phyloP scores from a whole-genome alignment of 2,329 filamentous ascomycete species.

The Microsporum ferrugineum region DNA sequence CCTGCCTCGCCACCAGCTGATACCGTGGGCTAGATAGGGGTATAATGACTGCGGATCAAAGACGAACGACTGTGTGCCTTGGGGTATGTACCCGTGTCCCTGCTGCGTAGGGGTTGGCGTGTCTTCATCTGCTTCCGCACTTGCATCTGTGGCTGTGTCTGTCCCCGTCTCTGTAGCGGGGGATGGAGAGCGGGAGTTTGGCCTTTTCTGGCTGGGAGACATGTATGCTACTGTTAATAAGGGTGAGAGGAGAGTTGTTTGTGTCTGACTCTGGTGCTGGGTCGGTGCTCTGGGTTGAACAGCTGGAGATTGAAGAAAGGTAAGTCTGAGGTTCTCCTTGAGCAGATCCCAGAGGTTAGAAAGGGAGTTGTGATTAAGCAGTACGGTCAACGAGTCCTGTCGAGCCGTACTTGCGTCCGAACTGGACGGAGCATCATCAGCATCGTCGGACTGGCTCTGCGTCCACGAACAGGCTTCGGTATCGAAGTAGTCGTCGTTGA shows the following conservation, averaged over 20 bases:
- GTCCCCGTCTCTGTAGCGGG: not conserved
- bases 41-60: conserved; percentile 56
- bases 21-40: conserved; percentile 54
- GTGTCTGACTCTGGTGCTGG: conserved; percentile 22
- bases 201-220: conserved; percentile 18
- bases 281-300: conserved; percentile 21
- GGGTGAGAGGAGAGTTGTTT: conserved; percentile 27
- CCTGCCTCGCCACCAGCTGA: conserved; percentile 82
- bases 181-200: not conserved
- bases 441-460: conserved; percentile 20
- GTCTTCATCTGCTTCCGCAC: not conserved
- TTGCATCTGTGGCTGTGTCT: not conserved
- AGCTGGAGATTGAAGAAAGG: conserved; percentile 30
- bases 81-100: conserved; percentile 21
- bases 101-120: conserved; percentile 13
- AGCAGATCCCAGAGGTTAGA: conserved; percentile 51
- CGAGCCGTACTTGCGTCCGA: conserved; percentile 16
- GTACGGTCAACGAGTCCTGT: conserved; percentile 40
- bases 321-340: conserved; percentile 47
- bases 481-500: conserved; percentile 58
- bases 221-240: conserved; percentile 36
- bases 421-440: conserved; percentile 19
- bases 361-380: conserved; percentile 50
- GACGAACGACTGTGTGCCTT: conserved; percentile 49
- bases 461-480: conserved; percentile 22